Evolutionary conservation across 1,284 basidiomycete species (phyloP).

Genomic region (Chondrostereum purpureum): DNA sequence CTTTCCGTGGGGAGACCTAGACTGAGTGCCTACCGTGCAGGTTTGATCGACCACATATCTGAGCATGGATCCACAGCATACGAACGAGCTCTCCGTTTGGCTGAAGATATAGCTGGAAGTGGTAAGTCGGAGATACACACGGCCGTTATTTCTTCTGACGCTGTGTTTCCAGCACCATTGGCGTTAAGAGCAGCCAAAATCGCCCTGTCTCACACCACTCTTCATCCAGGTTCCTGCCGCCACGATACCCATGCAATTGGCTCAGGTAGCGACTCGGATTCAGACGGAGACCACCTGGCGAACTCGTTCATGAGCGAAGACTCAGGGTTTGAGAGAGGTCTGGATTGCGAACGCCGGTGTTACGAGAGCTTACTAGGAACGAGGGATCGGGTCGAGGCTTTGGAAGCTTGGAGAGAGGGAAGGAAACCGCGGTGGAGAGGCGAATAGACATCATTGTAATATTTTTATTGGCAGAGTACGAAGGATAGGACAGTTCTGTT

Average conservation of each 20-base stretch:
- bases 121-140: conserved; percentile 38
- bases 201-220: conserved; percentile 77
- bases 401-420: conserved; percentile 88
- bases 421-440: conserved; percentile 78
- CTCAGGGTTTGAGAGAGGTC: conserved; percentile 38
- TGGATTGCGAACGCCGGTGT: conserved; percentile 83
- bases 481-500: too few species aligned
- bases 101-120: conserved; percentile 60
- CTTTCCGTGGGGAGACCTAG: too few species aligned
- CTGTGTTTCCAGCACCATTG: conserved; percentile 60
- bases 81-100: conserved; percentile 61
- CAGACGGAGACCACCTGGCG: not conserved
- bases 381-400: conserved; percentile 79
- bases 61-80: conserved; percentile 49
- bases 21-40: too few species aligned
- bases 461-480: too few species aligned
- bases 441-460: too few species aligned
- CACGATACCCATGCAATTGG: not conserved
- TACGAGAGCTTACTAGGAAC: conserved; percentile 81
- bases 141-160: conserved; percentile 7
- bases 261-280: conserved; percentile 16
- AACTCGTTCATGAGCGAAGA: not conserved
- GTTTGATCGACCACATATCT: conserved; percentile 77
- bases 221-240: conserved; percentile 64
- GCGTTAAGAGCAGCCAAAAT: conserved; percentile 86